These are phyloP conservation scores for Suillus ampliporus DNA, from an alignment of 768 basidiomycete species.

Conservation along the genomic window DNA sequence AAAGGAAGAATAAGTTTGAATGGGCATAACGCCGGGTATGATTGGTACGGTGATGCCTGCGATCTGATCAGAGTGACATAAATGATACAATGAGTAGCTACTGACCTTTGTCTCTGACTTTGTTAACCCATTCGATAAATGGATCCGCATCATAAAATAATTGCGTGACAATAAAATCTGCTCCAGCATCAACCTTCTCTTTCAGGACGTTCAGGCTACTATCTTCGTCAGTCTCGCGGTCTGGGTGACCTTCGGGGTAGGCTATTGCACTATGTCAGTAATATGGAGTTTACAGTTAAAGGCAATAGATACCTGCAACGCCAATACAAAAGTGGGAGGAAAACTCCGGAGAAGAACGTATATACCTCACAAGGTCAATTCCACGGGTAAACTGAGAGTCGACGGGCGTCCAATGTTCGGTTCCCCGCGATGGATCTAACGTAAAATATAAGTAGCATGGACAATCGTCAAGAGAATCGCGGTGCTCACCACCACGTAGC, in stretches of 20 bases:
- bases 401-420: conserved; percentile 90
- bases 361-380: conserved; percentile 90
- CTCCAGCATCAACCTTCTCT: conserved; percentile 91
- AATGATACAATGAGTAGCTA: background rate
- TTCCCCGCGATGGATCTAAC: conserved; percentile 89
- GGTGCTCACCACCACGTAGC: conserved; percentile 78
- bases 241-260: conserved; percentile 90
- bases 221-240: conserved; percentile 61
- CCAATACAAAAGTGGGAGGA: conserved; percentile 90
- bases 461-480: conserved; percentile 1
- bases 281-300: conserved; percentile 8
- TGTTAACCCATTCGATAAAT: conserved; percentile 80
- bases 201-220: conserved; percentile 73
- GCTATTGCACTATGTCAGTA: conserved; percentile 48
- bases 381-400: conserved; percentile 86
- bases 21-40: conserved; percentile 97
- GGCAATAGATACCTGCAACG: conserved; percentile 77
- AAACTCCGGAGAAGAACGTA: conserved; percentile 77
- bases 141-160: conserved; percentile 95
- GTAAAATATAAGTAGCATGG: background rate
- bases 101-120: conserved; percentile 75
- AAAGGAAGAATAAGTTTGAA: conserved; percentile 96
- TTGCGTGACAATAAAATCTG: conserved; percentile 95
- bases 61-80: conserved; percentile 14
- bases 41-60: conserved; percentile 89